Percentiles rank a stretch among this genome's conserved stretches.
phyloP scores from a whole-genome alignment of 148 eudicot genomes.

The Fagopyrum homotropicum region DNA sequence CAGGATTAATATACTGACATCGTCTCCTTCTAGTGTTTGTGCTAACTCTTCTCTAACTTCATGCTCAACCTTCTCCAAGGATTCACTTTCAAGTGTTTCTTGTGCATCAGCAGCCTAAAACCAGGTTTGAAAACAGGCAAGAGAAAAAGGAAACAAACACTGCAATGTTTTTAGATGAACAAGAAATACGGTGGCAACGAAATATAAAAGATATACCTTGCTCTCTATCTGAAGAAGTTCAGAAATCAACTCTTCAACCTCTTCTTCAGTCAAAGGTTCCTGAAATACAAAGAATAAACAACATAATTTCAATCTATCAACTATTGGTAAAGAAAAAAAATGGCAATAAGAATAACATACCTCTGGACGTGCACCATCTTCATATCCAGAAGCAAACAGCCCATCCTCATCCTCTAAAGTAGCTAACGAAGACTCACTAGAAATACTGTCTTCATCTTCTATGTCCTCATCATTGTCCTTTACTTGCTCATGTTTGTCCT shows the following conservation, averaged over 20 bases:
- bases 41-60: constrained; percentile 84
- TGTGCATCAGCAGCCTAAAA: constrained; percentile 98
- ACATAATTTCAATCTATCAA: background rate
- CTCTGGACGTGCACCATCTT: background rate
- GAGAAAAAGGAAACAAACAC: constrained; percentile 9
- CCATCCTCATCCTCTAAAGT: constrained; percentile 8
- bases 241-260: constrained; percentile 69
- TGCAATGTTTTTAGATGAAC: background rate
- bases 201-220: constrained; percentile 40
- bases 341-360: background rate
- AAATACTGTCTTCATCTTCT: constrained; percentile 5
- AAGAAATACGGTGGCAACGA: constrained; percentile 1
- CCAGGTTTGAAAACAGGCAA: constrained; percentile 14
- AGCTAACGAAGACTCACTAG: constrained; percentile 9
- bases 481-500: constrained; percentile 10
- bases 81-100: constrained; percentile 92
- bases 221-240: constrained; percentile 86
- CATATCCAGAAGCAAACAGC: background rate
- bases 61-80: constrained; percentile 68
- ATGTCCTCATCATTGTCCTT: background rate
- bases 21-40: constrained; percentile 56
- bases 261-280: constrained; percentile 77
- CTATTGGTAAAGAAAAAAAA: background rate
- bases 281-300: constrained; percentile 19
- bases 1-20: constrained; percentile 32